Base-by-base conservation (phyloP, 129 eudicot genomes). In the Heracleum sosnowskyi region DNA sequence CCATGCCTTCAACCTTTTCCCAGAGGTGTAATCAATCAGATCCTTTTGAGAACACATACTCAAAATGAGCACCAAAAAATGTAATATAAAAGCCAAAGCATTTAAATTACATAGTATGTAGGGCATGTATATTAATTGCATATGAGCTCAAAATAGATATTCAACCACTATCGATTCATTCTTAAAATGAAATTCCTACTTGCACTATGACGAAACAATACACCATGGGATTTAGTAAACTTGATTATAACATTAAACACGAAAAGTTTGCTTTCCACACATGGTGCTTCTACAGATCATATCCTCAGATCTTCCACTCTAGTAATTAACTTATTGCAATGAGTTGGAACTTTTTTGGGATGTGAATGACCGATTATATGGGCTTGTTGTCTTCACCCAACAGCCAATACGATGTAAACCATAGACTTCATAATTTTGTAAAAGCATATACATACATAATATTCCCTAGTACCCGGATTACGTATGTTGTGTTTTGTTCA, bases 1-100 rank as follows among this genome's bases (percentile, higher is more conserved):
- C 91, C 86, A 86, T 80, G 77, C 95, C 90, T 72, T 82, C 76
- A 86, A 90, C 95, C 95, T 90, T 60, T 79, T 69, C 31, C 75
- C 51, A 31, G 64, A 80, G 79, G 80, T 78, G 82, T 42, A 39
- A 83, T 44, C 75, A 79, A 80, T 84, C 79, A 75, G 74, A 72
- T 79, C 80, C 77, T n/a, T 53, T 36, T 29, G 70, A 49, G 45
- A 82, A 76, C 35, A 69, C 60, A 28, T 60, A 69, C 34, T 16
- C 45, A 78, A 60, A 73, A 74, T 78, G 51, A 75, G 73, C 60
- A 64, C 51, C 9, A 41, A 47, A 64, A 12, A 60, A 77, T 24
- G 24, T 29, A 41, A 28, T 13, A 28, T 41, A 1, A 15, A 41
- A 73, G 57, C 42, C 24, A 42, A 73, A 42, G 76, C 57, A 73